phyloP scores from a whole-genome alignment of 1,139 yeast genomes.

The Taiozyma sp. region DNA sequence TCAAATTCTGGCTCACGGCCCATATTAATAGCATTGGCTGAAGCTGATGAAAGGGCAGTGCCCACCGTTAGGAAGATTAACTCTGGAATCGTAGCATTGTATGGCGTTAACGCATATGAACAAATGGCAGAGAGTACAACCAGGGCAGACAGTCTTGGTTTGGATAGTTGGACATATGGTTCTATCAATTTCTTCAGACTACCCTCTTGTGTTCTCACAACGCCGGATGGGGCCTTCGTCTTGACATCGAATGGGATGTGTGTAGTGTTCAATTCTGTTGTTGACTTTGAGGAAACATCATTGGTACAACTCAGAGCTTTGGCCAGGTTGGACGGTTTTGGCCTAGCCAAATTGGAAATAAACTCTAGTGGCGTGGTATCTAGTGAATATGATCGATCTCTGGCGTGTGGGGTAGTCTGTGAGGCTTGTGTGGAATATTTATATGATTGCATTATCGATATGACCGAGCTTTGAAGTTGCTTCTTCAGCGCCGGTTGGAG shows the following conservation, averaged over 20 bases:
- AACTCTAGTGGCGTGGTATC: constrained; percentile 34
- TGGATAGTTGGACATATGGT: constrained; percentile 76
- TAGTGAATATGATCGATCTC: constrained; percentile 9
- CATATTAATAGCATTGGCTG: constrained; percentile 97
- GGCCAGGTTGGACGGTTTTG: constrained; percentile 20
- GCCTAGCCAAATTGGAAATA: constrained; percentile 27
- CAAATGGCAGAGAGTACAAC: constrained; percentile 92
- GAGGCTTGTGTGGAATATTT: neutral
- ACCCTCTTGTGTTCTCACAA: constrained; percentile 13
- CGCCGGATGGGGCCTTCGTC: constrained; percentile 23
- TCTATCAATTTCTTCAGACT: constrained; percentile 29
- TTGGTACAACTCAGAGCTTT: constrained; percentile 32
- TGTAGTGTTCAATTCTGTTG: constrained; percentile 9
- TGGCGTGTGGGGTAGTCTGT: neutral
- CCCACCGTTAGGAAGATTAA: constrained; percentile 75
- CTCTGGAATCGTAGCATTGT: constrained; percentile 63
- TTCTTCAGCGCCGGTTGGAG: neutral
- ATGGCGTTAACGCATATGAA: constrained; percentile 89
- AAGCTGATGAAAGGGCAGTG: constrained; percentile 82
- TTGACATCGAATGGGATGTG: constrained; percentile 60
- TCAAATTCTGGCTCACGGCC: constrained; percentile 94
- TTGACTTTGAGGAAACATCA: constrained; percentile 21
- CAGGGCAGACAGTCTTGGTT: constrained; percentile 82
- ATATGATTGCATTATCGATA: neutral
- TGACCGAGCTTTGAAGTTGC: neutral